Evolutionary conservation across 495 filamentous ascomycete species (phyloP), one percentile per base, ranked within the genome.

Genomic region (Entonaema liquescens): DNA sequence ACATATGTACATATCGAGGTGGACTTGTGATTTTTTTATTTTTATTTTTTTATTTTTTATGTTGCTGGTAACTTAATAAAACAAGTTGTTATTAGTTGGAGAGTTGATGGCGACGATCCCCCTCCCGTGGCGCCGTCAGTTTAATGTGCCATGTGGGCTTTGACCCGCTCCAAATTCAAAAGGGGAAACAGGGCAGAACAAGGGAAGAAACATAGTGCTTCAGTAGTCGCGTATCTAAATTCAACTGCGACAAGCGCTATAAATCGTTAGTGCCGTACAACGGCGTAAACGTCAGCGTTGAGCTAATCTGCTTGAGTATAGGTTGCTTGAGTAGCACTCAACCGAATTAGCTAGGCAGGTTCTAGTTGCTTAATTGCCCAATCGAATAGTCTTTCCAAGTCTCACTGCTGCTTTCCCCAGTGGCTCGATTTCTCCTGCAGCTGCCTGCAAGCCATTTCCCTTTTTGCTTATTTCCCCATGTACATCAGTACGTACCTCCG

Each of bases 131-230:
- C 15, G 38, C 63, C 19, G 42, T 36, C 42, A 59, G 49, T 63
- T 66, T 53, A 64, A 53, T 70, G 49, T 70, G 67, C 68, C 31
- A 67, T 67, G 69, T 72, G 63, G 63, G 26, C 68, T 62, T 61
- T 65, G 62, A 57, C 68, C 61, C 47, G 31, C 26, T 53, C 49
- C n/a, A 53, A 29, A 29, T 53, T 29, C 15, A 29, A 53, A 53
- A 53, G 26, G 49, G 49, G 49, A 53, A 29, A 15, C 42, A 47
- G 25, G 23, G 42, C 17, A 47, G 17, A 47, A 47, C 13, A 52
- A n/a, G n/a, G 6, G 15, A 42, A 7, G 7, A 7, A 31, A 42
- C 11, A 23, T 52, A 52, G 19, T 52, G 9, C 12, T 0, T 25
- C 29, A 7, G 47, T 50, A 50, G 21, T n/a, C 3, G 25, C 21